phyloP scores from a whole-genome alignment of 495 filamentous ascomycete species.

The Friedmanniomyces endolithicus region DNA sequence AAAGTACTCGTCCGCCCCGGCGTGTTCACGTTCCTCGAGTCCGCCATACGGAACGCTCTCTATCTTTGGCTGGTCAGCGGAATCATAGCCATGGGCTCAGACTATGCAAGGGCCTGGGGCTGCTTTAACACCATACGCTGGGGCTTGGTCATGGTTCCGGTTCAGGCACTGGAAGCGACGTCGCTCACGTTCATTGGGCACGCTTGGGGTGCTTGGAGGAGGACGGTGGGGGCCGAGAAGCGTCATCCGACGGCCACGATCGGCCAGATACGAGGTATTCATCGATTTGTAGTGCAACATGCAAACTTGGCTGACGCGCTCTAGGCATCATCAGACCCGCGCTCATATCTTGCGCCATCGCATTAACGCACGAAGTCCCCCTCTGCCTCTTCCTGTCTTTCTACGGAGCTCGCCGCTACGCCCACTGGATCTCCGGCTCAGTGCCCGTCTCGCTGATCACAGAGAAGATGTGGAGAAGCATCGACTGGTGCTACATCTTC shows the following conservation, averaged over 20 bases:
- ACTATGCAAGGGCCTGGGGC: slow-evolving; percentile 64
- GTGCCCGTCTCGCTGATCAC: slow-evolving; percentile 47
- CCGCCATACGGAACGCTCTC: slow-evolving; percentile 52
- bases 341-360: slow-evolving; percentile 38
- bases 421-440: slow-evolving; percentile 44
- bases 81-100: slow-evolving; percentile 48
- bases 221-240: slow-evolving; percentile 27
- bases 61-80: slow-evolving; percentile 61
- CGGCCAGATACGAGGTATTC: slow-evolving; percentile 27
- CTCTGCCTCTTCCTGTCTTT: slow-evolving; percentile 50
- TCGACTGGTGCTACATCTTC: slow-evolving; percentile 68
- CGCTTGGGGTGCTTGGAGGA: slow-evolving; percentile 50
- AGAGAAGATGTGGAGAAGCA: slow-evolving; percentile 55
- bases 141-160: slow-evolving; percentile 67
- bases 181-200: slow-evolving; percentile 56
- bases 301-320: background rate
- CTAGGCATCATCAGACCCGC: slow-evolving; percentile 43
- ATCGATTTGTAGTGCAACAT: background rate
- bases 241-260: slow-evolving; percentile 31
- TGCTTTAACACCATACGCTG: slow-evolving; percentile 69
- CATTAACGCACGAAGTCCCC: slow-evolving; percentile 46
- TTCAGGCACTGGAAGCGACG: slow-evolving; percentile 53
- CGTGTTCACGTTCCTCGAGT: slow-evolving; percentile 48
- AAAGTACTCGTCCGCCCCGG: slow-evolving; percentile 43
- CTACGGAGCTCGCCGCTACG: slow-evolving; percentile 46